phyloP scores from a whole-genome alignment of 306 rosid genomes.

The Betula pendula region DNA sequence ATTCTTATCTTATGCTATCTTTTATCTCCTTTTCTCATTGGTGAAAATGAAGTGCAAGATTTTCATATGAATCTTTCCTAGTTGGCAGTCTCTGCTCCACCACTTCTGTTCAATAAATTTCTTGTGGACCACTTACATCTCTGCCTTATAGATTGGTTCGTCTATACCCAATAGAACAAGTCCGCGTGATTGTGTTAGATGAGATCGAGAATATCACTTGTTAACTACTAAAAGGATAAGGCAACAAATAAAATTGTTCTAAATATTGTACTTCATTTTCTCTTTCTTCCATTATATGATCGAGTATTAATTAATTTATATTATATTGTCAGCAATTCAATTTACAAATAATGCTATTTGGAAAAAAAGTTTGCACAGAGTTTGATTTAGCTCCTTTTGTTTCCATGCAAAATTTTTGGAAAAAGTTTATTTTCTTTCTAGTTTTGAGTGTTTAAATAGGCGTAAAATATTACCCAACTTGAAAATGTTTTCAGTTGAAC shows the following conservation, averaged over 20 bases:
- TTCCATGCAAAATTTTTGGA: too few relatives aligned
- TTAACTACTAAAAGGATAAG: neutral
- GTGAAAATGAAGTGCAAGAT: constrained; percentile 19
- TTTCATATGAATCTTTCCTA: constrained; percentile 7
- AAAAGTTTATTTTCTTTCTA: too few relatives aligned
- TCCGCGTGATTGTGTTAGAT: neutral
- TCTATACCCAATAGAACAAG: neutral
- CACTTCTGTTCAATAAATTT: neutral
- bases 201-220: neutral
- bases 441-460: too few relatives aligned
- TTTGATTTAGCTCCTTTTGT: too few relatives aligned
- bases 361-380: too few relatives aligned
- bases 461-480: too few relatives aligned
- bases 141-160: neutral
- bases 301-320: neutral
- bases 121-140: neutral
- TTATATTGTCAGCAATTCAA: neutral
- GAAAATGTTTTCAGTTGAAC: too few relatives aligned
- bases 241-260: too few relatives aligned
- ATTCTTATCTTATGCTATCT: constrained; percentile 31
- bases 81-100: neutral
- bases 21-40: constrained; percentile 29
- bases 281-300: neutral
- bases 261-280: neutral
- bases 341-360: neutral